Base-by-base conservation (phyloP, 768 basidiomycete species). In the Hericium coralloides region DNA sequence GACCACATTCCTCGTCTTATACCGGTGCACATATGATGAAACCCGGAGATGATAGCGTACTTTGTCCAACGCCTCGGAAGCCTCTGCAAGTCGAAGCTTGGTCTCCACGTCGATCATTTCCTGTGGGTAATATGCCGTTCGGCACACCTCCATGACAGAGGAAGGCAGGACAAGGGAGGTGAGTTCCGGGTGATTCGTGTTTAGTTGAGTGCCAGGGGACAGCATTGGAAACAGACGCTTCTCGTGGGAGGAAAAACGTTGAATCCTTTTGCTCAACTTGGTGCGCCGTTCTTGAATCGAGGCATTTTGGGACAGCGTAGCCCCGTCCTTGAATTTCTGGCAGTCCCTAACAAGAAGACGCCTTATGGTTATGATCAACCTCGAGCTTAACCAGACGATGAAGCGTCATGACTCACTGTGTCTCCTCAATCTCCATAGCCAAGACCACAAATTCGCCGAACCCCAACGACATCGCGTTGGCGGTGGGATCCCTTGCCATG, bases 11-110 rank as follows among this genome's bases (percentile, higher is more conserved):
- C 38, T 47, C 22, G 8, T 36, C 37, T 60, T 60, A 56, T 43
- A 60, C 2, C 36, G 43, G 18, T 36, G 37, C 18, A 61, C 26
- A 37, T 49, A 52, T 3, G 60, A 37, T 12, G 5, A 20, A 15
- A 57, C 18, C 14, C 60, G 50, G 12, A 61, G 48, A 39, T 56
- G 48, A 5, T 53, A 55, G 17, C 41, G 41, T n/a, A 61, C 22
- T 23, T 57, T 39, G 25, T 61, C 23, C 12, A 61, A 45, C 3
- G 17, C 51, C 20, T 61, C 50, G 0, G 47, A 18, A n/a, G 60
- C 60, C 36, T 61, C 60, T n/a, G 49, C 60, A n/a, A 22, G 31
- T n/a, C 50, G 50, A 23, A 61, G 36, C 15, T 41, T 22, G 23
- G 36, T 12, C 36, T 58, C 58, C 3, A n/a, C 38, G 12, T 18